These are phyloP conservation scores for Eragrostis nindensis DNA, from an alignment of 176 grass and related monocot species.

Conservation along the genomic window DNA sequence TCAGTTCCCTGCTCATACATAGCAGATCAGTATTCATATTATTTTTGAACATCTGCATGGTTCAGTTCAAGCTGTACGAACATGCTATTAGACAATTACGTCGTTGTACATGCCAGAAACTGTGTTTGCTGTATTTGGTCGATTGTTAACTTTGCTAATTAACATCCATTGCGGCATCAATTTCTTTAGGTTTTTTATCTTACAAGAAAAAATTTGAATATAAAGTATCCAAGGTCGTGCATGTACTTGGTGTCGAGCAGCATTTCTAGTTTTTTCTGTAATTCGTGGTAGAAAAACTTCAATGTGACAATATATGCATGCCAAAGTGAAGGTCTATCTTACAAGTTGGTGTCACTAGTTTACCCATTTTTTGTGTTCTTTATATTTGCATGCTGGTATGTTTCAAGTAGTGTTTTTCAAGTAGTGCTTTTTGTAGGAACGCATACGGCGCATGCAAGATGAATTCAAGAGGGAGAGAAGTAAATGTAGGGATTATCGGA, in stretches of 20 bases:
- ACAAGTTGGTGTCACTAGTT: neutral
- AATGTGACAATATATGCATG: neutral
- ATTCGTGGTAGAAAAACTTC: neutral
- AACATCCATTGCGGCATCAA: neutral
- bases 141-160: neutral
- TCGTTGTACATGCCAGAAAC: neutral
- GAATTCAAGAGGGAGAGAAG: slow-evolving; percentile 75
- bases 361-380: neutral
- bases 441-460: slow-evolving; percentile 70
- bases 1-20: slow-evolving; percentile 41
- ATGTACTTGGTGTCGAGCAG: neutral
- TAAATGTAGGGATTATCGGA: slow-evolving; percentile 60
- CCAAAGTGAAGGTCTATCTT: neutral
- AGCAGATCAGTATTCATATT: neutral
- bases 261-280: neutral
- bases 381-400: slow-evolving; percentile 27
- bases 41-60: neutral
- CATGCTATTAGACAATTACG: neutral
- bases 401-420: slow-evolving; percentile 44
- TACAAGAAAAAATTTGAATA: neutral
- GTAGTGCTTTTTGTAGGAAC: slow-evolving; percentile 60
- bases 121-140: neutral
- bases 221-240: neutral
- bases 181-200: neutral
- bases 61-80: neutral